phyloP scores from a whole-genome alignment of 257 asterid species.

The Forsythia viridissima region DNA sequence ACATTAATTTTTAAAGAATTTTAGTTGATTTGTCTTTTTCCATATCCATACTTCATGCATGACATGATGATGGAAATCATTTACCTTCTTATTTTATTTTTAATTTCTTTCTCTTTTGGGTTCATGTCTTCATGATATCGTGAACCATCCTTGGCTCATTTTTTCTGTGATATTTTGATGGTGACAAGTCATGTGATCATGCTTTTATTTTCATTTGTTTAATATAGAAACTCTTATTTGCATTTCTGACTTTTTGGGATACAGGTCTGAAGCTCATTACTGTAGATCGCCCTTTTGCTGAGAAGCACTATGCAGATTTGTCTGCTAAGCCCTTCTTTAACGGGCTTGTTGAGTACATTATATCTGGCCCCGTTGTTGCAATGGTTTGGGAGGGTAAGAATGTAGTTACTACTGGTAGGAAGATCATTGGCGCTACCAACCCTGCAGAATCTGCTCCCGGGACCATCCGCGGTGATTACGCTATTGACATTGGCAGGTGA shows the following conservation, averaged over 20 bases:
- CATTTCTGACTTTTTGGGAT: not conserved
- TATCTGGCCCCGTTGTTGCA: slow-evolving; percentile 96
- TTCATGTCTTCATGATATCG: not conserved
- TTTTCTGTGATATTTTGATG: not conserved
- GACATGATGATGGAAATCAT: not conserved
- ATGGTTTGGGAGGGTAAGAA: slow-evolving; percentile 98
- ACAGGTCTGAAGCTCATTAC: slow-evolving; percentile 79
- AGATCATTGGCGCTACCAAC: slow-evolving; percentile 95
- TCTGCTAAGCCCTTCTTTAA: slow-evolving; percentile 91
- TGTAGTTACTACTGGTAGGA: slow-evolving; percentile 87
- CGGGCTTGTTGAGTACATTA: slow-evolving; percentile 82
- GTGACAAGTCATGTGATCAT: not conserved
- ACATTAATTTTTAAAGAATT: no score
- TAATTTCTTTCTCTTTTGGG: not conserved
- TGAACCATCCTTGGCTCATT: not conserved
- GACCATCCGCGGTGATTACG: slow-evolving; percentile 93
- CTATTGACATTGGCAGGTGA: slow-evolving; percentile 91
- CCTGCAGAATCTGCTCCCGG: slow-evolving; percentile 95
- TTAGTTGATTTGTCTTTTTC: no score
- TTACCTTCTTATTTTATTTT: not conserved
- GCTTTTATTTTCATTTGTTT: not conserved
- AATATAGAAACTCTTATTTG: not conserved
- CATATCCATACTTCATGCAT: no score
- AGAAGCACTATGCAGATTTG: slow-evolving; percentile 90
- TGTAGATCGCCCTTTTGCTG: slow-evolving; percentile 87